Evolutionary conservation across 1,284 basidiomycete genomes (phyloP), one percentile per base, ranked within the genome.

Genomic region (Sanghuangporus sanghuang): DNA sequence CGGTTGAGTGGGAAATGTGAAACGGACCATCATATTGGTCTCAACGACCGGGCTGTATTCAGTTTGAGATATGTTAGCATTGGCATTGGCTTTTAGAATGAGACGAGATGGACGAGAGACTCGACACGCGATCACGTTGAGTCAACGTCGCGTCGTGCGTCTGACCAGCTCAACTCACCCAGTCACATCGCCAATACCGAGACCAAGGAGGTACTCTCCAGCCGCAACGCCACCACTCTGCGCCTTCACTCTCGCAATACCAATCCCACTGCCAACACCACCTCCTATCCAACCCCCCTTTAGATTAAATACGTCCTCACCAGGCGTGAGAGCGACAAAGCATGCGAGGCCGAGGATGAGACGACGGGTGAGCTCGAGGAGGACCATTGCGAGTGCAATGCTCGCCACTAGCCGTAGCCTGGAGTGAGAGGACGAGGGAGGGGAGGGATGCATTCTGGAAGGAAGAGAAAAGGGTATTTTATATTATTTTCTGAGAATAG

Each of bases 21-120:
- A 2, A 71, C 74, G 64, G 67, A 84, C 87, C 85, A 89, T 88
- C 85, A 90, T 87, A 68, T 89, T 89, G 16, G 87, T 90, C 75
- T 90, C 86, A 7, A 89, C 87, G 35, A 90, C 82, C 16, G 89
- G 87, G n/a, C 86, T 88, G 57, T 46, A 46, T 3, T 32, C 27
- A 32, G 27, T 4, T 32, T n/a, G 38, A 46, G 52, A 54, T 14
- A 35, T 32, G 9, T 21, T 57, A 61, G 66, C 18, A 59, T 67
- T 14, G 14, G 11, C 39, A 38, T 3, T 16, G 23, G 18, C 38
- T 23, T 40, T n/a, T 46, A 4, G 5, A 18, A n/a, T n/a, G 44
- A 42, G 35, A 64, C 46, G 57, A 21, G 16, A n/a, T 11, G 14
- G 38, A 16, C 18, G 9, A 16, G 7, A 21, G 14, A 21, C 62